A percentile compares a stretch with the other conserved stretches of the same genome.
Evolutionary conservation across 2,329 filamentous ascomycete genomes (phyloP).

Genomic region (Penicillium rolfsii): DNA sequence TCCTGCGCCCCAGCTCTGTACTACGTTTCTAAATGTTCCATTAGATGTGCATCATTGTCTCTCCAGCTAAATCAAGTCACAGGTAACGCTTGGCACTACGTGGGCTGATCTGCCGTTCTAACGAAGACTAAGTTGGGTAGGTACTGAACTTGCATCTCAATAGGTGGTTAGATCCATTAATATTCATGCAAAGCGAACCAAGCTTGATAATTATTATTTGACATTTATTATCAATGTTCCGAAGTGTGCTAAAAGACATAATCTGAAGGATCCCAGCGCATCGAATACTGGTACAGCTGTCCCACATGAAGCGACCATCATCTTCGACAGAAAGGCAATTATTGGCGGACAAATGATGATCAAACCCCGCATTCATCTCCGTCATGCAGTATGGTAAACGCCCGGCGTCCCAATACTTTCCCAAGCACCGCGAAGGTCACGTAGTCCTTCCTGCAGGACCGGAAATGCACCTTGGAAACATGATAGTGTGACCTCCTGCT

Average conservation of each 20-base stretch:
- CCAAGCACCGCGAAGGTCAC: neutral
- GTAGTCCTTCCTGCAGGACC: neutral
- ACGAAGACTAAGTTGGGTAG: neutral
- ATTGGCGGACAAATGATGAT: neutral
- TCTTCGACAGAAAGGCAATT: neutral
- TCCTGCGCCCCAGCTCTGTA: no score
- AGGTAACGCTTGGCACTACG: neutral
- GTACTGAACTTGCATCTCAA: neutral
- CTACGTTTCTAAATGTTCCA: neutral
- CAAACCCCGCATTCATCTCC: neutral
- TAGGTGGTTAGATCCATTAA: neutral
- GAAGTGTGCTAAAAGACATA: neutral
- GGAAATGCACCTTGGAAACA: neutral
- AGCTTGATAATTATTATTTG: no score
- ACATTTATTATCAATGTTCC: neutral
- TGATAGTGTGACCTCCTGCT: conserved; percentile 2
- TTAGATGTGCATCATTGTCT: neutral
- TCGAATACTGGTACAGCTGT: neutral
- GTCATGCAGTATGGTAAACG: neutral
- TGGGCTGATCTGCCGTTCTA: neutral
- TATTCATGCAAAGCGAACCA: neutral
- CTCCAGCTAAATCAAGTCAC: neutral
- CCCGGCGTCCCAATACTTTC: neutral
- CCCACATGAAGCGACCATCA: neutral
- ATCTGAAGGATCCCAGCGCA: neutral